Percentiles rank a stretch among this genome's conserved stretches.
Evolutionary conservation across 2,329 filamentous ascomycete genomes (phyloP).

Genomic region (Paecilomyces variotii): DNA sequence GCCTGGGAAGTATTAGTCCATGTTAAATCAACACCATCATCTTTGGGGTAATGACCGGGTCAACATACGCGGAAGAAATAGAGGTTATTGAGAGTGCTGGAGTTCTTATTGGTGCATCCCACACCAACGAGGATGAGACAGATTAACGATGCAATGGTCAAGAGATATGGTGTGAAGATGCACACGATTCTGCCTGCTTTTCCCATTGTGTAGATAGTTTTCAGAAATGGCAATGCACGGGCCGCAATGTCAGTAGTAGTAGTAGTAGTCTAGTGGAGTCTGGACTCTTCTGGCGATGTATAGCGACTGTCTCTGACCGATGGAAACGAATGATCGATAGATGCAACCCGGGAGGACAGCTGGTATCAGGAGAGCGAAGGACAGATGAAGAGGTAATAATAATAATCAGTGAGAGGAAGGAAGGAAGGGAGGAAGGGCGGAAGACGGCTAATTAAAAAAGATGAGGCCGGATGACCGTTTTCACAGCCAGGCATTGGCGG

Average conservation of each 20-base stretch:
- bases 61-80: conserved; percentile 47
- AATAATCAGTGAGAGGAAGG: background rate
- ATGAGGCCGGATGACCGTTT: background rate
- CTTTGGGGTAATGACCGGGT: background rate
- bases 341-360: background rate
- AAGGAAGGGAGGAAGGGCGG: background rate
- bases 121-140: conserved; percentile 54
- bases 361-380: background rate
- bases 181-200: conserved; percentile 73
- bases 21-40: conserved; percentile 1
- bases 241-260: background rate
- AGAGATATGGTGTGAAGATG: conserved; percentile 76
- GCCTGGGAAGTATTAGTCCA: conserved; percentile 29
- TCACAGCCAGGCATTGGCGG: background rate
- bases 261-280: background rate
- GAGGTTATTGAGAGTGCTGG: conserved; percentile 39
- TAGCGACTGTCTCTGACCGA: background rate
- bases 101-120: conserved; percentile 47
- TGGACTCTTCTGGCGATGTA: background rate
- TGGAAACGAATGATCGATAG: background rate
- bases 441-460: background rate
- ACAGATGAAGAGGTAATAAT: background rate
- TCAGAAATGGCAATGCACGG: background rate
- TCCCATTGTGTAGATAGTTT: conserved; percentile 46
- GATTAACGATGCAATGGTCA: conserved; percentile 70